Conservation (phyloP, 305 asterid genomes). For the Fraxinus dipetala region DNA sequence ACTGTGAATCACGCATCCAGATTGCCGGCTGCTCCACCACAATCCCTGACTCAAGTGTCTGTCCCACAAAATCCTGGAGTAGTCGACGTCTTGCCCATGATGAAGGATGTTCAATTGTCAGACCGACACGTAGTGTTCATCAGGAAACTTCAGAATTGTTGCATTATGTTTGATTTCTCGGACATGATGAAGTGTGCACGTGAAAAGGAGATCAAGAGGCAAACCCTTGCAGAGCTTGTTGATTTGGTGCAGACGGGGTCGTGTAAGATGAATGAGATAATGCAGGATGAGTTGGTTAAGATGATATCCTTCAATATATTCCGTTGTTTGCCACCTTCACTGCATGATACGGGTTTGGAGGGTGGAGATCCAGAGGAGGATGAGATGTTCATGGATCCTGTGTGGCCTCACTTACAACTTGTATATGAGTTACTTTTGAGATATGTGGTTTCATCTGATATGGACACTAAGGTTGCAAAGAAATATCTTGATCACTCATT, state of each 20-base stretch:
- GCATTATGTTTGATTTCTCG: conserved; percentile 57
- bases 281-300: conserved; percentile 79
- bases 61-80: conserved; percentile 51
- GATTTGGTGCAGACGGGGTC: conserved; percentile 71
- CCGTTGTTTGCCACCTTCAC: conserved; percentile 66
- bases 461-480: conserved; percentile 70
- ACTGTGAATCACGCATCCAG: conserved; percentile 69
- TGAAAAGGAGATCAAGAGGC: conserved; percentile 90
- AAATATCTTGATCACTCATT: conserved; percentile 74
- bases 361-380: conserved; percentile 79
- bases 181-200: conserved; percentile 68
- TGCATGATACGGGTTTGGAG: conserved; percentile 45
- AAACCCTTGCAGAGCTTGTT: conserved; percentile 64
- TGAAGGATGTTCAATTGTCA: conserved; percentile 55
- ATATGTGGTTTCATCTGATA: conserved; percentile 60
- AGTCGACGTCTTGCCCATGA: conserved; percentile 64
- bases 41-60: conserved; percentile 39
- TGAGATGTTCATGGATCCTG: conserved; percentile 68
- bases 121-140: conserved; percentile 68
- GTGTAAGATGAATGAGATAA: conserved; percentile 76
- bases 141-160: conserved; percentile 64
- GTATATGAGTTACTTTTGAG: conserved; percentile 67
- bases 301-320: conserved; percentile 72
- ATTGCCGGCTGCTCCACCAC: conserved; percentile 38
- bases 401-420: conserved; percentile 90